Evolutionary conservation across 2,329 filamentous ascomycete genomes (phyloP).

Genomic region (Beauveria sp.): DNA sequence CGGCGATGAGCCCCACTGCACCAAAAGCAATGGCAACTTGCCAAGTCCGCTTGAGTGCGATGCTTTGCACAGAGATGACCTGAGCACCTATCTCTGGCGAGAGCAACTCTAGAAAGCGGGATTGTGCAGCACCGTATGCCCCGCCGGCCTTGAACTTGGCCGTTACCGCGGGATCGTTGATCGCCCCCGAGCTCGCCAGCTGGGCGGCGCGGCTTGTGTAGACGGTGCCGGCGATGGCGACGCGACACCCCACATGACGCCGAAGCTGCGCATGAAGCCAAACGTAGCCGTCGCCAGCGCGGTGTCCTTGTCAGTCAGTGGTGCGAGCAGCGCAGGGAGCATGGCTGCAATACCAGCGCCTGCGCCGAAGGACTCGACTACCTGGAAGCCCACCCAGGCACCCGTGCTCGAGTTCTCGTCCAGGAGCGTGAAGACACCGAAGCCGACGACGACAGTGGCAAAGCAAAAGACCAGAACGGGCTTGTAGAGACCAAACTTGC

Average conservation of each 20-base stretch:
- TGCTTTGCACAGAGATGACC: conserved; percentile 16
- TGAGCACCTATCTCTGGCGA: conserved; percentile 11
- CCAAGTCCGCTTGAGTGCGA: conserved; percentile 17
- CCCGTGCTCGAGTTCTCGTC: conserved; percentile 26
- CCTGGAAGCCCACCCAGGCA: conserved; percentile 34
- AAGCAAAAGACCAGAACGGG: conserved; percentile 26
- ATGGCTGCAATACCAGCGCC: conserved; percentile 34
- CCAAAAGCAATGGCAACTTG: conserved; percentile 21
- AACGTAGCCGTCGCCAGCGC: conserved; percentile 32
- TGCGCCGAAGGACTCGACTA: conserved; percentile 30
- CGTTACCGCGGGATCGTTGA: conserved; percentile 12
- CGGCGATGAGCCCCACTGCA: conserved; percentile 16
- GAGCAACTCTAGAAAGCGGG: neutral
- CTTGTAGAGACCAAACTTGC: conserved; percentile 25
- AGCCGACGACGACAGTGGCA: conserved; percentile 27
- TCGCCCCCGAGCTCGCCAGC: conserved; percentile 10
- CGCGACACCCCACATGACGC: conserved; percentile 37
- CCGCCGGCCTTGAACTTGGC: conserved; percentile 15
- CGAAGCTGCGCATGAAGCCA: conserved; percentile 39
- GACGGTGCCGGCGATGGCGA: conserved; percentile 33
- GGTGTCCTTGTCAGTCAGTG: conserved; percentile 27
- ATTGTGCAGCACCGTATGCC: neutral
- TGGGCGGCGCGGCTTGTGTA: conserved; percentile 23
- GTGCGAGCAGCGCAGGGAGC: conserved; percentile 36
- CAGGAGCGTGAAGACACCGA: conserved; percentile 35